Base-by-base conservation (phyloP, 1,284 basidiomycete genomes). In the Marasmius tenuissimus region DNA sequence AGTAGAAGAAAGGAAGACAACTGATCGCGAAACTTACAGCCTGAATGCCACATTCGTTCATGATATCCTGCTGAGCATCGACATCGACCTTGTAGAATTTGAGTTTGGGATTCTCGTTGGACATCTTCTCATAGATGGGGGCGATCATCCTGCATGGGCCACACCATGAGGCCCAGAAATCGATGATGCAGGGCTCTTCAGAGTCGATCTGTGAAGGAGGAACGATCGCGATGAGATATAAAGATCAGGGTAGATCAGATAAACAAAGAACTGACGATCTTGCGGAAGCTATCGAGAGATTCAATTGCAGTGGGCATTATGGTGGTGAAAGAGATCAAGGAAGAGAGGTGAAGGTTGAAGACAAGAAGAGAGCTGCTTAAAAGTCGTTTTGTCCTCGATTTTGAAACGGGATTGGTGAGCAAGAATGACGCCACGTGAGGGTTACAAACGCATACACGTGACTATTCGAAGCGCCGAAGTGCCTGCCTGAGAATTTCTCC, bases 31-130 rank as follows among this genome's bases (percentile, higher is more conserved):
- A 11, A 74, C 80, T 33, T 33, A 83, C 82, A 33, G 88, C 82
- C 67, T 76, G 77, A 71, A 92, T 82, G 52, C 75, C 75, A 55
- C 84, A 79, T 68, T 84, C 83, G 64, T 81, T 65, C 11, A 72
- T 65, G 59, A 83, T 67, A 0, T 78, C 78, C 1, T 56, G 34
- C 12, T 75, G 67, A 1, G 68, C 75, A 69, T 90, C 88, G 50
- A 88, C 79, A 69, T 90, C 82, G 67, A 91, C 81, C 78, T 91
- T 91, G 82, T 82, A 86, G 76, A 89, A 92, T 60, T 77, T 80
- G 70, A 87, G 70, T 58, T 71, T 67, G 56, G 71, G 65, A 66
- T 71, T 77, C 60, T 76, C 66, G 20, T 65, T 45, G 0, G 81
- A 72, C 56, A 87, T 73, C 73, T 81, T 80, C 71, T 85, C 83